Evolutionary conservation across 2,329 filamentous ascomycete genomes (phyloP).

Genomic region (Sporothrix pallida): DNA sequence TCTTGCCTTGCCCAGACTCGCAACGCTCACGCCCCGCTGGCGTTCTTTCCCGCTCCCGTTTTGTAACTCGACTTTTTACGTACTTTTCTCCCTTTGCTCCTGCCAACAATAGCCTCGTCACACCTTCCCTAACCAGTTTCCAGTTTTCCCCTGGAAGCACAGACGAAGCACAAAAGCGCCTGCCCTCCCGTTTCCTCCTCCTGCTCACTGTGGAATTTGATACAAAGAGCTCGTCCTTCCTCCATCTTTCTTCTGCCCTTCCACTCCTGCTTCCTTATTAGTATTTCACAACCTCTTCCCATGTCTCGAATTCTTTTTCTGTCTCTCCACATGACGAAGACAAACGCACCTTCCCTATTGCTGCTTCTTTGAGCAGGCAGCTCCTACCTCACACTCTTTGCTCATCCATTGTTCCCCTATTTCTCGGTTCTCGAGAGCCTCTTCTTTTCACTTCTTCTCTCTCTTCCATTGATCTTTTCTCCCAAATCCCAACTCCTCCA

Average conservation of each 20-base stretch:
- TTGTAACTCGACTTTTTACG: not conserved
- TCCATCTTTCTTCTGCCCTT: not conserved
- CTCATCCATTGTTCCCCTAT: not conserved
- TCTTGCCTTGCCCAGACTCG: slow-evolving; percentile 25
- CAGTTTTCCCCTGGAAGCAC: not conserved
- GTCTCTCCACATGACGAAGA: slow-evolving; percentile 25
- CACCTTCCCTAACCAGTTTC: slow-evolving; percentile 28
- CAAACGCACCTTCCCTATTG: slow-evolving; percentile 23
- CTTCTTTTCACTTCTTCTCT: not conserved
- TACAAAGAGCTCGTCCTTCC: slow-evolving; percentile 28
- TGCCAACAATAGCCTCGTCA: slow-evolving; percentile 28
- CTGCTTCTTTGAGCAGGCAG: slow-evolving; percentile 22
- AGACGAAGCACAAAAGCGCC: not conserved
- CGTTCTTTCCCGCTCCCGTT: slow-evolving; percentile 9
- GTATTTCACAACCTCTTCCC: not conserved
- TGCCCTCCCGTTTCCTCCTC: slow-evolving; percentile 13
- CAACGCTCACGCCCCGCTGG: not conserved
- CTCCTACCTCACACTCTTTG: not conserved
- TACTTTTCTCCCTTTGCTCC: slow-evolving; percentile 7
- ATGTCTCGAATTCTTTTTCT: not conserved
- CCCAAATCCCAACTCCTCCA: not conserved
- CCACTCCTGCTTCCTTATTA: not conserved
- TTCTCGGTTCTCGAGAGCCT: no score
- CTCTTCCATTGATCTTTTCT: not conserved
- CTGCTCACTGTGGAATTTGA: slow-evolving; percentile 1